phyloP scores from a whole-genome alignment of 2,329 filamentous ascomycete genomes.

The Chrysoporthe austroafricana region DNA sequence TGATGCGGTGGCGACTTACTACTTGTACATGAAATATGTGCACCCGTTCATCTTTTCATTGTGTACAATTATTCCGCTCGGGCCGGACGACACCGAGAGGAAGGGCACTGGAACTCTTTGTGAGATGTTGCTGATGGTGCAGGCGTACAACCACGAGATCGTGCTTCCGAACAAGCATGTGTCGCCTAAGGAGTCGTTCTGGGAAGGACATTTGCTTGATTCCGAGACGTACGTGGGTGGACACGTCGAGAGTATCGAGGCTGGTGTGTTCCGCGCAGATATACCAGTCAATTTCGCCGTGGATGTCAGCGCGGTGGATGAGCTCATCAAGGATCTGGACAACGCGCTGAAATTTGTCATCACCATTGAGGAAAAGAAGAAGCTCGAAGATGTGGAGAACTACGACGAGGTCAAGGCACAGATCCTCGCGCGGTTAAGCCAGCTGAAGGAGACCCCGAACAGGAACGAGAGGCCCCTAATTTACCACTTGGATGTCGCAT shows the following conservation, averaged over 20 bases:
- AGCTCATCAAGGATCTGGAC: conserved; percentile 84
- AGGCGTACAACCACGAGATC: conserved; percentile 91
- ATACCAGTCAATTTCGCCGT: conserved; percentile 93
- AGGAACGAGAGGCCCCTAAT: conserved; percentile 86
- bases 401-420: conserved; percentile 84
- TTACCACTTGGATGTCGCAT: conserved; percentile 97
- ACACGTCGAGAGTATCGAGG: conserved; percentile 98
- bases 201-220: conserved; percentile 93
- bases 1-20: conserved; percentile 97
- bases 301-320: conserved; percentile 87
- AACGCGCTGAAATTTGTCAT: conserved; percentile 87
- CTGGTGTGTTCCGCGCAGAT: conserved; percentile 93
- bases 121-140: conserved; percentile 99
- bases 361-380: conserved; percentile 81
- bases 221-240: conserved; percentile 98
- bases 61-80: conserved; percentile 92
- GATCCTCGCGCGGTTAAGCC: conserved; percentile 71
- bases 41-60: conserved; percentile 99
- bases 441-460: conserved; percentile 81
- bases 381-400: conserved; percentile 76
- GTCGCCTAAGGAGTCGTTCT: conserved; percentile 88
- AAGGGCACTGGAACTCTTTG: conserved; percentile 99
- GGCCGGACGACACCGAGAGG: conserved; percentile 87
- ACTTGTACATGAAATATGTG: conserved; percentile 99
- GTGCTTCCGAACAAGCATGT: conserved; percentile 96